These are phyloP conservation scores for Phyllosticta citrichinensis DNA, from an alignment of 2,329 filamentous ascomycete genomes.

Conservation along the genomic window DNA sequence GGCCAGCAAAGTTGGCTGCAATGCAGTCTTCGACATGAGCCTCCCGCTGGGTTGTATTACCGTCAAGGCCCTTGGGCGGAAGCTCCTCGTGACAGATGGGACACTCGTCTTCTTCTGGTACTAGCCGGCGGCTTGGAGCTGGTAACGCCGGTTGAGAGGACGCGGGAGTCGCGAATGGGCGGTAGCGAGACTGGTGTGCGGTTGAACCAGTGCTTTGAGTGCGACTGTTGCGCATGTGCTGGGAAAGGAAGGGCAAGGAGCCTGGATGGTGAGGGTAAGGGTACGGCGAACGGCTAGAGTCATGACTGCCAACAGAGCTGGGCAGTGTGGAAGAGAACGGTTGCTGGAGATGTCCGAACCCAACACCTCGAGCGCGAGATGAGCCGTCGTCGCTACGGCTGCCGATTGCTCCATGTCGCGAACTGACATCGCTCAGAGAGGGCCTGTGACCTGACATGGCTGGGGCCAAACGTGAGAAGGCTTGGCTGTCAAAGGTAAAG, in stretches of 20 bases:
- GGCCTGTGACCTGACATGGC: slow-evolving; percentile 1
- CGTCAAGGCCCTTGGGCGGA: slow-evolving; percentile 39
- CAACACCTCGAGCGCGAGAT: neutral
- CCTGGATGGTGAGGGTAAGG: neutral
- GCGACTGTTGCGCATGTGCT: slow-evolving; percentile 2
- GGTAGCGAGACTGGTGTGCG: slow-evolving; percentile 10
- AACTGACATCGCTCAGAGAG: slow-evolving; percentile 3
- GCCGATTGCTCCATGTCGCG: neutral
- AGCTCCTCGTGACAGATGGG: slow-evolving; percentile 66
- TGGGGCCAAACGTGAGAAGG: neutral
- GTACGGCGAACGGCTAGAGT: neutral
- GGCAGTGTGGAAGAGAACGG: neutral
- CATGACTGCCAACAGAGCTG: neutral
- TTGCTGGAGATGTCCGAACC: neutral
- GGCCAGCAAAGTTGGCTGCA: slow-evolving; percentile 16
- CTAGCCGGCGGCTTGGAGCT: slow-evolving; percentile 16
- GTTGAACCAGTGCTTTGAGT: neutral
- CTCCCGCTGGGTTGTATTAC: slow-evolving; percentile 32
- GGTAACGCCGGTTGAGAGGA: slow-evolving; percentile 10
- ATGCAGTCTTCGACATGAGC: slow-evolving; percentile 37
- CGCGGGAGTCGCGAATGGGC: neutral
- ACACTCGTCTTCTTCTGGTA: slow-evolving; percentile 65
- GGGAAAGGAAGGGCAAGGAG: neutral
- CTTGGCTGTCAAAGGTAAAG: slow-evolving; percentile 3
- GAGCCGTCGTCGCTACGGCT: neutral